phyloP scores from a whole-genome alignment of 345 rosid genomes.

The Citrus unshiu region DNA sequence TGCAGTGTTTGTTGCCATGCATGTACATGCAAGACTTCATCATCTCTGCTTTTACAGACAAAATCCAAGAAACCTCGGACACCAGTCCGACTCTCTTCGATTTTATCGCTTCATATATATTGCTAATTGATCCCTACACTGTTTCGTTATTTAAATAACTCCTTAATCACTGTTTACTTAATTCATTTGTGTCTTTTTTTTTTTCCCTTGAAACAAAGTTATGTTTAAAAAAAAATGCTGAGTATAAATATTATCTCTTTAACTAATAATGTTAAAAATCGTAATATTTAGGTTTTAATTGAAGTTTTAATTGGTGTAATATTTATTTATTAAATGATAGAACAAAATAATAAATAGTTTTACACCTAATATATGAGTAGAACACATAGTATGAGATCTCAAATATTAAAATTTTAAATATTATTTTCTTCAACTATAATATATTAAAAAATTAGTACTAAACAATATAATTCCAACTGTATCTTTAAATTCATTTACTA shows the following conservation, averaged over 20 bases:
- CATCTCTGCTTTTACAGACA: neutral
- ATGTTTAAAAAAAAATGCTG: too few relatives aligned
- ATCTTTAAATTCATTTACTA: too few relatives aligned
- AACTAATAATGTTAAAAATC: too few relatives aligned
- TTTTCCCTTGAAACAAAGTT: neutral
- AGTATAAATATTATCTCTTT: too few relatives aligned
- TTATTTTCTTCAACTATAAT: too few relatives aligned
- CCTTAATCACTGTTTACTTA: neutral
- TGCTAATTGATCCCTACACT: neutral
- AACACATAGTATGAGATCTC: accelerated
- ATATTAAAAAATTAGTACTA: too few relatives aligned
- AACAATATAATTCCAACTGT: too few relatives aligned
- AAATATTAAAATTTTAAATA: too few relatives aligned
- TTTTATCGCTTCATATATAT: neutral
- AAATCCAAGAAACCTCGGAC: neutral
- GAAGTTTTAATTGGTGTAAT: too few relatives aligned
- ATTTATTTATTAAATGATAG: too few relatives aligned
- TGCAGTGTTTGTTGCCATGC: constrained; percentile 11
- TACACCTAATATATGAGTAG: accelerated
- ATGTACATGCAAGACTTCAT: constrained; percentile 4
- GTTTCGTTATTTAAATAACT: neutral
- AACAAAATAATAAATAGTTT: too few relatives aligned
- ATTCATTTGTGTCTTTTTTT: neutral
- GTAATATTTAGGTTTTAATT: too few relatives aligned
- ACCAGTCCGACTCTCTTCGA: neutral